A percentile compares a stretch with the other conserved stretches of the same genome.
Conservation (phyloP, 257 asterid genomes). For the Petunia axillaris region DNA sequence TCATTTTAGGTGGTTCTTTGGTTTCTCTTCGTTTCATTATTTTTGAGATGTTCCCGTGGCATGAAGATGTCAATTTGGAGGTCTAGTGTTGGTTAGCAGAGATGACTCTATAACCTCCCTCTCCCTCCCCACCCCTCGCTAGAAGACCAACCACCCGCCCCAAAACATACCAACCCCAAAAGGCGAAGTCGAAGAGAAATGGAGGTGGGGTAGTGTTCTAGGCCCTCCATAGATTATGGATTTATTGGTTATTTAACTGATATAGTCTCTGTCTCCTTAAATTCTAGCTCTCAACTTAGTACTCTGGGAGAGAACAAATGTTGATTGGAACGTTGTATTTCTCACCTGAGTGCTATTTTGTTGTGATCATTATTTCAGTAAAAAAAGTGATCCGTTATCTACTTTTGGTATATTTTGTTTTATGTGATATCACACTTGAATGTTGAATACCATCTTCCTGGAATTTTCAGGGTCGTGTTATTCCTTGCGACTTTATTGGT, state of each 20-base stretch:
- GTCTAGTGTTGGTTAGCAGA: neutral
- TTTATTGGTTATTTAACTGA: neutral
- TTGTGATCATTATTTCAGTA: neutral
- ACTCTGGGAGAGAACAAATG: neutral
- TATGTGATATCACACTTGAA: neutral
- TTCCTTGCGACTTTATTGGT: conserved; percentile 99
- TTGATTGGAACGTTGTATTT: neutral
- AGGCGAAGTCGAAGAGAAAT: conserved; percentile 2
- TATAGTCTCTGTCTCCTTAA: neutral
- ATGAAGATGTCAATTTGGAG: neutral
- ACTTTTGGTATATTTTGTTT: conserved; percentile 11
- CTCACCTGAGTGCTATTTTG: neutral
- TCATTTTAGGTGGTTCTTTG: neutral
- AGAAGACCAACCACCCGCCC: conserved; percentile 3
- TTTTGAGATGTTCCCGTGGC: neutral
- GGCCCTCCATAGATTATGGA: neutral
- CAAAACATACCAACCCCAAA: conserved; percentile 18
- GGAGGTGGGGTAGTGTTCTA: neutral
- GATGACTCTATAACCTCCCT: neutral
- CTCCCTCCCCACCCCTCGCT: conserved; percentile 9
- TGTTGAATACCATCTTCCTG: conserved; percentile 17
- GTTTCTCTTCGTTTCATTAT: neutral
- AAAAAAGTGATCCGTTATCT: conserved; percentile 11
- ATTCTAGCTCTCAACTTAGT: neutral
- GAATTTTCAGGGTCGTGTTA: conserved; percentile 86